Evolutionary conservation across 768 basidiomycete species (phyloP).

Genomic region (Strobilomyces confusus): DNA sequence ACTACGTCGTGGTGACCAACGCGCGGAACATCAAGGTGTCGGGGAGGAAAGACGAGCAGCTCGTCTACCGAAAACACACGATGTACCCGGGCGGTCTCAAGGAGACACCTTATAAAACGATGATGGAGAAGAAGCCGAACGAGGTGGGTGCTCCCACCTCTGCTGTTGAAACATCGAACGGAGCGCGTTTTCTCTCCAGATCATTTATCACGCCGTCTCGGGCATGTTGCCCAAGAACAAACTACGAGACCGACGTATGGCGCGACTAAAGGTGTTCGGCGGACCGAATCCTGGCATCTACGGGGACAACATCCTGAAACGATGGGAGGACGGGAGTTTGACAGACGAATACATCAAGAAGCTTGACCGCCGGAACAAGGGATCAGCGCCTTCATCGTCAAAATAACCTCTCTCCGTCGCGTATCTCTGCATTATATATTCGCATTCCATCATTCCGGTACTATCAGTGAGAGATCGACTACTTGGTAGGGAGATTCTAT

Average conservation of each 20-base stretch:
- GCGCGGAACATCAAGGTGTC: conserved; percentile 80
- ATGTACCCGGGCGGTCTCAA: conserved; percentile 94
- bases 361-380: conserved; percentile 22
- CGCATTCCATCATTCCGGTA: conserved; percentile 2
- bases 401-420: conserved; percentile 9
- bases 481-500: background rate
- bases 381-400: background rate
- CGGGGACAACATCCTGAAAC: conserved; percentile 70
- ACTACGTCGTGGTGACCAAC: conserved; percentile 96
- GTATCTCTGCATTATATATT: conserved; percentile 2
- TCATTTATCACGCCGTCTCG: conserved; percentile 92
- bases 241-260: conserved; percentile 82
- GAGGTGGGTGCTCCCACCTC: conserved; percentile 53
- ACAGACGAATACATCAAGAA: conserved; percentile 35
- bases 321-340: conserved; percentile 80
- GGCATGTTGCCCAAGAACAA: conserved; percentile 99
- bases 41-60: conserved; percentile 83
- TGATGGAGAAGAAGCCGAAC: conserved; percentile 86
- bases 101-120: conserved; percentile 77
- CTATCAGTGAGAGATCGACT: background rate
- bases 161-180: background rate
- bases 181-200: conserved; percentile 42
- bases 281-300: conserved; percentile 74
- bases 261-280: conserved; percentile 85
- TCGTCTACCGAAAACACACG: conserved; percentile 84